Conservation (phyloP, 2,329 filamentous ascomycete species). For the Calonectria honghensis region DNA sequence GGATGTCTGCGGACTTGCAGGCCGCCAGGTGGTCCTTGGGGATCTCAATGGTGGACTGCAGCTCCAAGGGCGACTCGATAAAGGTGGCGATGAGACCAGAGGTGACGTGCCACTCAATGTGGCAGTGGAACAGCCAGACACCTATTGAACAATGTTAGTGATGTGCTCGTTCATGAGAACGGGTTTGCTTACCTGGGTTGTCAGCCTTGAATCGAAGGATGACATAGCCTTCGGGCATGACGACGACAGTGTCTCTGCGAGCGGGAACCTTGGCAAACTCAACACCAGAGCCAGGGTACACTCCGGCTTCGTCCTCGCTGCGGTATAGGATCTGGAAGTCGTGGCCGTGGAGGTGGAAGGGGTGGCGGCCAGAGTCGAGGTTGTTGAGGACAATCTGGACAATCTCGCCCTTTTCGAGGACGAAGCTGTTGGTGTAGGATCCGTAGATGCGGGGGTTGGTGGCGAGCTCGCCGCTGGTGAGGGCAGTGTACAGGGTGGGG, state of each 20-base stretch:
- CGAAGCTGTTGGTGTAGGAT: conserved; percentile 77
- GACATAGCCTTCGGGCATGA: conserved; percentile 80
- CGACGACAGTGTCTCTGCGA: conserved; percentile 80
- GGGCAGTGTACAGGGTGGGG: conserved; percentile 85
- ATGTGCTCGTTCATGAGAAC: not conserved
- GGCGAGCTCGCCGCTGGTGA: conserved; percentile 77
- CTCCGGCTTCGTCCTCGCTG: conserved; percentile 73
- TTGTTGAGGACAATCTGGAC: conserved; percentile 88
- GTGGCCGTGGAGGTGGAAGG: conserved; percentile 87
- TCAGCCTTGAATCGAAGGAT: conserved; percentile 81
- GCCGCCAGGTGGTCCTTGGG: conserved; percentile 75
- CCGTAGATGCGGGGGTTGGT: conserved; percentile 79
- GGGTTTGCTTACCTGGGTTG: conserved; percentile 73
- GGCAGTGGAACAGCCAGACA: conserved; percentile 86
- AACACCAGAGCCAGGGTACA: conserved; percentile 68
- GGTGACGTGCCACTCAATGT: conserved; percentile 85
- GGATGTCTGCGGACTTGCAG: conserved; percentile 72
- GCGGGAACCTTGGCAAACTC: conserved; percentile 75
- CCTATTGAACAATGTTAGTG: conserved; percentile 57
- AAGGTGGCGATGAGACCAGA: conserved; percentile 81
- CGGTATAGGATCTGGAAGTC: conserved; percentile 81
- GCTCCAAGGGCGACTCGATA: conserved; percentile 75
- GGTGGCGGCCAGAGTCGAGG: conserved; percentile 81
- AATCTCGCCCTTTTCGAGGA: conserved; percentile 80
- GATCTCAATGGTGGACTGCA: conserved; percentile 77